A percentile compares a stretch with the other conserved stretches of the same genome.
These are phyloP conservation scores for Dimargaris verticillata DNA, from an alignment of 192 early-diverging fungal species.

Conservation along the genomic window DNA sequence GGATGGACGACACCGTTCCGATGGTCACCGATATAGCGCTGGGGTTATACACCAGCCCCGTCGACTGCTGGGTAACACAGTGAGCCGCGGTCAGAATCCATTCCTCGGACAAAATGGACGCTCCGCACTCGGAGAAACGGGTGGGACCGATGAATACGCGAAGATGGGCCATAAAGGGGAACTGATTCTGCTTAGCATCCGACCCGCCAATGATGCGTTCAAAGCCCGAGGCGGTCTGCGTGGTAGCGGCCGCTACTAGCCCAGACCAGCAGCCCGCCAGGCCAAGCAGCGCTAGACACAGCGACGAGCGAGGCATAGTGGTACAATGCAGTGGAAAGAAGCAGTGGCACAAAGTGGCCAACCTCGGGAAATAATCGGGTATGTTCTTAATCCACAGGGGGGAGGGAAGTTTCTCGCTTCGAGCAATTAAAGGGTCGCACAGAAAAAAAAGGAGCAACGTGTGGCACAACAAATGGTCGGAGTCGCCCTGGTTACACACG, in stretches of 20 bases:
- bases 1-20: not conserved
- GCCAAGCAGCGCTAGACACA: not conserved
- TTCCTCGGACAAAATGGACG: conserved; percentile 23
- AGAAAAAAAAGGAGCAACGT: no score
- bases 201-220: conserved; percentile 29
- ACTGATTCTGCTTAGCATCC: conserved; percentile 16
- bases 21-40: not conserved
- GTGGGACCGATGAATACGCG: conserved; percentile 18
- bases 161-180: conserved; percentile 27
- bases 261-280: not conserved
- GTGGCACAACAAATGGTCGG: no score
- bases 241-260: not conserved
- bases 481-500: no score
- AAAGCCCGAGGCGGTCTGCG: not conserved
- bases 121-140: conserved; percentile 19
- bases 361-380: no score
- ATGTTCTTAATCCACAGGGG: no score
- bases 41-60: not conserved
- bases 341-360: not conserved
- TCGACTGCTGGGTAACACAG: conserved; percentile 20
- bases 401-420: no score
- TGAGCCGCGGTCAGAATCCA: conserved; percentile 34
- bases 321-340: not conserved
- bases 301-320: not conserved
- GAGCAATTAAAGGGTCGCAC: no score